Conservation (phyloP, 169 alveolate species). For the Perkinsus chesapeaki region DNA sequence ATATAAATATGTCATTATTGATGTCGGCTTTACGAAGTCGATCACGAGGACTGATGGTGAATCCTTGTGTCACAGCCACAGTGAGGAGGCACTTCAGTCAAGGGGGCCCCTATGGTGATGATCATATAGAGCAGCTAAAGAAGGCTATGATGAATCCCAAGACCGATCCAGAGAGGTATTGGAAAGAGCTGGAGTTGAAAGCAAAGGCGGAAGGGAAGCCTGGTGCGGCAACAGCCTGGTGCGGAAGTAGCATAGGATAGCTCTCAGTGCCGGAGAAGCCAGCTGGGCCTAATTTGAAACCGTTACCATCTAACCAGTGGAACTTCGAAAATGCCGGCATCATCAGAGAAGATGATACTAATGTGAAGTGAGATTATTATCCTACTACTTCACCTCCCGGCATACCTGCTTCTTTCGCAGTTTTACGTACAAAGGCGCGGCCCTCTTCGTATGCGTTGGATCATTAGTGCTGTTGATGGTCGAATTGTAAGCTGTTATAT, state of each 20-base stretch:
- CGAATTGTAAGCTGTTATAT: background rate
- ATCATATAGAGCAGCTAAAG: background rate
- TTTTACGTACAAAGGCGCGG: background rate
- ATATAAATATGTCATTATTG: background rate
- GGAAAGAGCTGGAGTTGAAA: background rate
- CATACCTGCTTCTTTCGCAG: background rate
- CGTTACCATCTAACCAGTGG: background rate
- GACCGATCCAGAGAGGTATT: background rate
- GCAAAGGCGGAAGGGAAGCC: background rate
- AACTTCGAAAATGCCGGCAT: background rate
- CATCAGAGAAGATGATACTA: background rate
- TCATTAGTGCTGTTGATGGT: background rate
- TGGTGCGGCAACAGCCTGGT: background rate
- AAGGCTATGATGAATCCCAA: background rate
- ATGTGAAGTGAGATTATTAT: background rate
- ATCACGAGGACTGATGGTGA: background rate
- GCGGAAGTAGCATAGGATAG: background rate
- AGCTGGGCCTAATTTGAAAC: background rate
- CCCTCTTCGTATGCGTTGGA: background rate
- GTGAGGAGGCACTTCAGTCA: background rate
- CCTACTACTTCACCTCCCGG: background rate
- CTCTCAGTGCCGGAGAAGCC: background rate
- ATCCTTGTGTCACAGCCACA: background rate
- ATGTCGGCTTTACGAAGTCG: background rate
- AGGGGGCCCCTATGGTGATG: background rate